Evolutionary conservation across 192 early-diverging fungal genomes (phyloP), one percentile per base, ranked within the genome.

Genomic region (Rhizoclosmatium sp.): DNA sequence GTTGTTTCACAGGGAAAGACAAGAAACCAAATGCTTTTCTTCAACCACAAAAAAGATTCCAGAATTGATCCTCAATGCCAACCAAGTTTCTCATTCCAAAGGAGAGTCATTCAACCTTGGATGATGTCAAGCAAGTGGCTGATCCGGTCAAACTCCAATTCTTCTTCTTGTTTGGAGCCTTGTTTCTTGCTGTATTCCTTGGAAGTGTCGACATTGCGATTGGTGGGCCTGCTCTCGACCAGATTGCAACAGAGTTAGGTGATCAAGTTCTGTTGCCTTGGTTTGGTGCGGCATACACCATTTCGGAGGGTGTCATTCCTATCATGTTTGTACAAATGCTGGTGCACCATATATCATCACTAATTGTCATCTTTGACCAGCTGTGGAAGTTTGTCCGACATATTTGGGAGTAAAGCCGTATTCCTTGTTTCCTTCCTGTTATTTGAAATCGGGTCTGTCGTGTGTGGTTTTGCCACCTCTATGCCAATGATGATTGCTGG

Each of bases 401-500:
- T 79, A 45, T 79, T 81, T 67, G 76, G 76, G 3, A 16, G 76
- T 23, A 81, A 81, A 39, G 42, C 48, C n/a, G 88, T 91, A 12
- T 85, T 97, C 19, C 79, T 95, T 0, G 82, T 87, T n/a, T 90
- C 94, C 1, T 87, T 95, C 59, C 58, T 86, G 51, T 73, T 95
- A 19, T 98, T 98, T 78, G 86, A 91, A 70, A 56, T 91, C 2
- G 96, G 96, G 2, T 94, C 92, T 0, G 65, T 93, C 2, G 79
- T 95, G 14, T 96, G 96, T 77, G 75, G 61, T 59, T 48, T 79
- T 47, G n/a, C 76, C 5, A 40, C 40, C 9, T 66, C 65, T 5
- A 77, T 77, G 64, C 59, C 40, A 14, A 85, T 86, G 83, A 85
- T 94, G 69, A 93, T 94, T 71, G 75, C 82, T 78, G 89, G 89